phyloP scores from a whole-genome alignment of 2,329 filamentous ascomycete genomes.

The Rhexocercosporidium sp. region DNA sequence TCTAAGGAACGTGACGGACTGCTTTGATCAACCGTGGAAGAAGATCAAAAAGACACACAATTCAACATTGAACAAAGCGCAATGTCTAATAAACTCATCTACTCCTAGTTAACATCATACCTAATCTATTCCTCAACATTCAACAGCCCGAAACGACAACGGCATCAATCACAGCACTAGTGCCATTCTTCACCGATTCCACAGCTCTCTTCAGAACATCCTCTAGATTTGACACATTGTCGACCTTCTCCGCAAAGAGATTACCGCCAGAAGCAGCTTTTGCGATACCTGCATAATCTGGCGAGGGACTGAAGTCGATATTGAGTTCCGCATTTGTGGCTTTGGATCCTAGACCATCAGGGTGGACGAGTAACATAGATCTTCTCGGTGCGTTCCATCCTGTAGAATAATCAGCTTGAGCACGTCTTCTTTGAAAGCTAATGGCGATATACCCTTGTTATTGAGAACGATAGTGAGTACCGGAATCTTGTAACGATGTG shows the following conservation, averaged over 20 bases:
- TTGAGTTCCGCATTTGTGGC: slow-evolving; percentile 68
- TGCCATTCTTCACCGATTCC: slow-evolving; percentile 59
- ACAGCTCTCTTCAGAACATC: slow-evolving; percentile 62
- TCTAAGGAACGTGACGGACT: no score
- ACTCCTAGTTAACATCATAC: not conserved
- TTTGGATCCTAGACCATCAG: slow-evolving; percentile 64
- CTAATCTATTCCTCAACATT: not conserved
- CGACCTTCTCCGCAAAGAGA: slow-evolving; percentile 64
- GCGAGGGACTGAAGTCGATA: slow-evolving; percentile 68
- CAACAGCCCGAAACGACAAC: slow-evolving; percentile 39
- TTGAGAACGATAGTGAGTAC: slow-evolving; percentile 71
- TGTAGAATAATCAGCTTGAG: slow-evolving; percentile 22
- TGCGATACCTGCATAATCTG: slow-evolving; percentile 71
- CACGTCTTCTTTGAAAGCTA: not conserved
- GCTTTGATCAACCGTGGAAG: no score
- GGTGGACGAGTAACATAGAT: slow-evolving; percentile 68
- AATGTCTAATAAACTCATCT: not conserved
- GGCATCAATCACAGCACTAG: slow-evolving; percentile 64
- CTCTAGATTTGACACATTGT: slow-evolving; percentile 59
- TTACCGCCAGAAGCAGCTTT: slow-evolving; percentile 67
- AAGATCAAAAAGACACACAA: no score
- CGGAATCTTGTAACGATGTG: slow-evolving; percentile 68
- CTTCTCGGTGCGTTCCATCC: slow-evolving; percentile 70
- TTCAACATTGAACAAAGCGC: not conserved
- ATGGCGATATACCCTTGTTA: slow-evolving; percentile 57